Evolutionary conservation across 805 yeast species (phyloP), one percentile per base, ranked within the genome.

Genomic region (Kuraishia floccosa): DNA sequence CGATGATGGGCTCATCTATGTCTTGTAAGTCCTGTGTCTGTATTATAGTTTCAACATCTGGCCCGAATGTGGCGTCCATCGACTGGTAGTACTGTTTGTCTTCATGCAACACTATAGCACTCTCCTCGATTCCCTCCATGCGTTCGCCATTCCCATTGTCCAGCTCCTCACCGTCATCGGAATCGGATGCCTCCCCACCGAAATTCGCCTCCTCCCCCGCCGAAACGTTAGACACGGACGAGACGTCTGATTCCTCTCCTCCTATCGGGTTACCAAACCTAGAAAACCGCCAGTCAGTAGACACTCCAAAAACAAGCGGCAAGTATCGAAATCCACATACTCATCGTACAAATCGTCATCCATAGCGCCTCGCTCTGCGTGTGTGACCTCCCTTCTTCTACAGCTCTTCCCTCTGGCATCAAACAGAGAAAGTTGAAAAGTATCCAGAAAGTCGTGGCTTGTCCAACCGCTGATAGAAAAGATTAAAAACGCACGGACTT

Each of bases 261-360:
- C 76, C 79, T 14, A 80, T 61, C 23, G 65, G 61, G 46, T 79
- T 79, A 27, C 89, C 89, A 49, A 79, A 79, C 16, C 31, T 28
- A 11, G 6, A 15, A 12, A 14, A 7, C n/a, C 10, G 31, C 22
- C 14, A 6, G 12, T 15, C 12, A 21, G 7, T 13, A 12, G 7
- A 8, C 18, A 19, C 22, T 19, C 10, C 10, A 7, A 7, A 7
- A 19, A 7, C 22, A 19, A 19, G 22, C 22, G 9, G 10, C 22
- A 19, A 19, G 10, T 19, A 19, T n/a, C n/a, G n/a, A n/a, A n/a
- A n/a, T n/a, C n/a, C n/a, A 27, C 31, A 21, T 16, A 28, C 66
- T 85, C 95, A 52, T 85, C 96, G 52, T 78, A 84, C 17, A 74
- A 47, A 37, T 74, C 81, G 15, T 74, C 79, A 43, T 72, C 81